phyloP scores from a whole-genome alignment of 148 eudicot genomes.

The Fagopyrum tataricum region DNA sequence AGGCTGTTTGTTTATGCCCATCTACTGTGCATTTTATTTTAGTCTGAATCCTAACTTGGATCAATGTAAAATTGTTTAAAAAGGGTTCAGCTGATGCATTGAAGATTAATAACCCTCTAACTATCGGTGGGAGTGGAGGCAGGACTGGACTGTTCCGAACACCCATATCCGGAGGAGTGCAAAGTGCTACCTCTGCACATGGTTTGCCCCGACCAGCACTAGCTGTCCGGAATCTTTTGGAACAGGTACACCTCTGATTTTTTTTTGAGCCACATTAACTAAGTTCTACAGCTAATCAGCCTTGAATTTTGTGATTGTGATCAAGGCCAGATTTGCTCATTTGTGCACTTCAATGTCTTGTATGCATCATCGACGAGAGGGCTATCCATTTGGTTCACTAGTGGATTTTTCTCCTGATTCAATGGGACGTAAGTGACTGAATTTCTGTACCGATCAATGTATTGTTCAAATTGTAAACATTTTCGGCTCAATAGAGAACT shows the following conservation, averaged over 20 bases:
- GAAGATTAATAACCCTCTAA: conserved; percentile 26
- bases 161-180: conserved; percentile 98
- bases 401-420: conserved; percentile 98
- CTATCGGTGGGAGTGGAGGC: conserved; percentile 34
- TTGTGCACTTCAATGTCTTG: conserved; percentile 93
- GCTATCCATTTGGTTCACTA: conserved; percentile 94
- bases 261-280: not conserved
- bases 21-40: conserved; percentile 46
- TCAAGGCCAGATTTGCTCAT: conserved; percentile 94
- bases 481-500: not conserved
- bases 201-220: conserved; percentile 91
- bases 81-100: conserved; percentile 22
- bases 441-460: conserved; percentile 1
- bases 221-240: conserved; percentile 98
- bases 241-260: conserved; percentile 45
- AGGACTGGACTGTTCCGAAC: conserved; percentile 95
- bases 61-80: conserved; percentile 19
- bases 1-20: not conserved
- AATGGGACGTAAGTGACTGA: conserved; percentile 80
- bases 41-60: conserved; percentile 55
- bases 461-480: not conserved
- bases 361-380: conserved; percentile 96
- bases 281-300: not conserved
- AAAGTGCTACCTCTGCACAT: conserved; percentile 99
- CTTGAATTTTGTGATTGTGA: not conserved